Evolutionary conservation across 2,329 filamentous ascomycete genomes (phyloP).

Genomic region (Capronia coronata): DNA sequence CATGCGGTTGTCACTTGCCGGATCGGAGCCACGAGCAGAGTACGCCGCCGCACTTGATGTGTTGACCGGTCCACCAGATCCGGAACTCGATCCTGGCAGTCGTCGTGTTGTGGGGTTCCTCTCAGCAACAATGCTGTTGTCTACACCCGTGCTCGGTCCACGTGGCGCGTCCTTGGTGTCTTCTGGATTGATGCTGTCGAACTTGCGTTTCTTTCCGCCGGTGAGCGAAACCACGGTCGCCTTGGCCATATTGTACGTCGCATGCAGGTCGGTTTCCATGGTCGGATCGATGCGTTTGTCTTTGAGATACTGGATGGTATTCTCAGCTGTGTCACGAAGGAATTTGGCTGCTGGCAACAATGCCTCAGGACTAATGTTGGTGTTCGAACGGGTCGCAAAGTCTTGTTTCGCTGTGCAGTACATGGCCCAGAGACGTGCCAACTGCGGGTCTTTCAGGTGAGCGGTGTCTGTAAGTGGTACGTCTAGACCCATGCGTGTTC

Average conservation of each 20-base stretch:
- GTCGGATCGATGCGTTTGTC: slow-evolving; percentile 27
- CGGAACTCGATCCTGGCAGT: not conserved
- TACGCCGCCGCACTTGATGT: too few species aligned
- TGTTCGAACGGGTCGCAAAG: slow-evolving; percentile 31
- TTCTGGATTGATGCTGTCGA: slow-evolving; percentile 29
- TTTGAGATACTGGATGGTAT: slow-evolving; percentile 34
- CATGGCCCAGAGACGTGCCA: slow-evolving; percentile 30
- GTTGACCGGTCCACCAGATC: not conserved
- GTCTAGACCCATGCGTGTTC: not conserved
- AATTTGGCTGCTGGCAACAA: slow-evolving; percentile 34
- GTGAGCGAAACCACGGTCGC: slow-evolving; percentile 34
- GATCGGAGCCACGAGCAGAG: too few species aligned
- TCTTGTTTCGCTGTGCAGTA: slow-evolving; percentile 37
- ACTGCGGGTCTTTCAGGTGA: slow-evolving; percentile 15
- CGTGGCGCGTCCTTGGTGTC: slow-evolving; percentile 6
- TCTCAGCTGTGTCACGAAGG: slow-evolving; percentile 42
- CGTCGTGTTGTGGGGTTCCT: not conserved
- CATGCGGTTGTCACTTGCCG: too few species aligned
- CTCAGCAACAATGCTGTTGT: not conserved
- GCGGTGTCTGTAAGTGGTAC: not conserved
- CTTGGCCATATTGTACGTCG: slow-evolving; percentile 33
- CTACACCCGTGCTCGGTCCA: slow-evolving; percentile 7
- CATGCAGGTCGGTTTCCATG: slow-evolving; percentile 33
- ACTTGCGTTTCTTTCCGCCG: slow-evolving; percentile 37
- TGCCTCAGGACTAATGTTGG: slow-evolving; percentile 27